These are phyloP conservation scores for Talaromyces pinophilus DNA, from an alignment of 2,329 filamentous ascomycete genomes.

Conservation along the genomic window DNA sequence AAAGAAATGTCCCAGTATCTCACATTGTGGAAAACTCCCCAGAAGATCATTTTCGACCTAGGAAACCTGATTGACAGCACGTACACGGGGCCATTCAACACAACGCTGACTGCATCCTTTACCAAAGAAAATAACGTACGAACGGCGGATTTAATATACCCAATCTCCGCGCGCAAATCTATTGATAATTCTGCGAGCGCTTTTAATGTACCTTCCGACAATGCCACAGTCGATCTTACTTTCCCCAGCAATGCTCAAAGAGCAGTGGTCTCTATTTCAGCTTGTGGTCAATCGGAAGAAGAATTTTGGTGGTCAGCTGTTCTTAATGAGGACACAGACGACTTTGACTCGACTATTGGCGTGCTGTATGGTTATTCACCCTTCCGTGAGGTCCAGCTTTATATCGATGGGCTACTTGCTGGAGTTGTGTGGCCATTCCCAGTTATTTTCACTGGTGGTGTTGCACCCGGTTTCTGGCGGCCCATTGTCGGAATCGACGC, in stretches of 20 bases:
- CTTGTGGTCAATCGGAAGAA: constrained; percentile 72
- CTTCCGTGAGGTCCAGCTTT: constrained; percentile 75
- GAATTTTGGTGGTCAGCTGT: constrained; percentile 89
- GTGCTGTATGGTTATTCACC: constrained; percentile 67
- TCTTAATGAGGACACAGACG: constrained; percentile 59
- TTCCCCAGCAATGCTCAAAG: constrained; percentile 68
- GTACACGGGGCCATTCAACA: constrained; percentile 74
- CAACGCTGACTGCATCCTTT: constrained; percentile 72
- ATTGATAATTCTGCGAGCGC: constrained; percentile 59
- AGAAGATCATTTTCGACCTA: constrained; percentile 78
- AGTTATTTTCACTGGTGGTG: constrained; percentile 77
- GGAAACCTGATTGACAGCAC: constrained; percentile 69
- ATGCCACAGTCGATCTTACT: constrained; percentile 59
- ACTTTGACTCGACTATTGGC: constrained; percentile 61
- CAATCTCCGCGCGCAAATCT: constrained; percentile 49
- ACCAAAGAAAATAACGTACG: constrained; percentile 51
- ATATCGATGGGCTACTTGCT: constrained; percentile 70
- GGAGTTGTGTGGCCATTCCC: constrained; percentile 82
- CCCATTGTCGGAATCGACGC: constrained; percentile 77
- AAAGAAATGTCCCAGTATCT: constrained; percentile 77
- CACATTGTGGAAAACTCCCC: constrained; percentile 66
- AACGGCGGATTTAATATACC: constrained; percentile 66
- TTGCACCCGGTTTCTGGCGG: constrained; percentile 74
- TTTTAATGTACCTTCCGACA: constrained; percentile 66
- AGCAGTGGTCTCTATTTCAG: constrained; percentile 74